phyloP scores from a whole-genome alignment of 371 early-diverging fungal genomes.

The Mortierella sp. region DNA sequence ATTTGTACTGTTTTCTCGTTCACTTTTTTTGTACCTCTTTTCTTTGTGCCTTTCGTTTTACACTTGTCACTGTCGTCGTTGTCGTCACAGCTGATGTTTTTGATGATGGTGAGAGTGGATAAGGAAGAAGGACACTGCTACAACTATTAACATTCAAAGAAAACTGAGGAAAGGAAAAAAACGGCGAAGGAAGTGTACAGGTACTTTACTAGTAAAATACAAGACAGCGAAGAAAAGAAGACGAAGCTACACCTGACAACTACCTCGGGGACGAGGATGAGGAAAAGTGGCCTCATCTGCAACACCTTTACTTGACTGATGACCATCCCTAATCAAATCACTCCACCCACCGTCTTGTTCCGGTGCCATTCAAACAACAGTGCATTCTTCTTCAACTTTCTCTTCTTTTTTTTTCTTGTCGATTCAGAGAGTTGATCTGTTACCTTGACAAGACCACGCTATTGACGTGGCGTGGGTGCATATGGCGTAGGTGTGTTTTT shows the following conservation, averaged over 20 bases:
- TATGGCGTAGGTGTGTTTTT: not conserved
- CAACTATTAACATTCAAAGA: not conserved
- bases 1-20: not conserved
- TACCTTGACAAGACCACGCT: not conserved
- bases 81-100: not conserved
- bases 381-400: not conserved
- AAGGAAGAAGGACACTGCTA: not conserved
- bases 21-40: not conserved
- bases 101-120: not conserved
- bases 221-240: not conserved
- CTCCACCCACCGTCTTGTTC: not conserved
- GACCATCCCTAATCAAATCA: not conserved
- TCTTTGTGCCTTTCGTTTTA: not conserved
- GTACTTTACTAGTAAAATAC: not conserved
- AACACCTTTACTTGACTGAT: not conserved
- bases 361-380: not conserved
- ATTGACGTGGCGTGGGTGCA: not conserved
- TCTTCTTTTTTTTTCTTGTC: not conserved
- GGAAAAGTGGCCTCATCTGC: not conserved
- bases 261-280: not conserved
- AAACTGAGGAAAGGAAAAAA: not conserved
- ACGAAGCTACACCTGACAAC: not conserved
- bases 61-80: not conserved
- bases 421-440: not conserved
- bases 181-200: not conserved